Conservation (phyloP, 768 basidiomycete species). For the Mrakia frigida region DNA sequence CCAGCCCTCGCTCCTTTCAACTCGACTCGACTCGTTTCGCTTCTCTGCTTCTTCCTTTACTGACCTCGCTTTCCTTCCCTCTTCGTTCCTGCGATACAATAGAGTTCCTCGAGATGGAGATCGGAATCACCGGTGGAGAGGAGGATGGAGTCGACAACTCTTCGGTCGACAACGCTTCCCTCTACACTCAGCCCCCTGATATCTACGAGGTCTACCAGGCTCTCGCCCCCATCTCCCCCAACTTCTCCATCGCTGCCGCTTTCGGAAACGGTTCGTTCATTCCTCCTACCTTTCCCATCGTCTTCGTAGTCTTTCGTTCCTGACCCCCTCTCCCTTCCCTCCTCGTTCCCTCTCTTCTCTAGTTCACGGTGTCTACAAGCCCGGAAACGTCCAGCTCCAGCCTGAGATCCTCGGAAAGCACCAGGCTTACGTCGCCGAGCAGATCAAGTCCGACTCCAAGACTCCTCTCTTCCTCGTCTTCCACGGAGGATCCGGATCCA, state of each 20-base stretch:
- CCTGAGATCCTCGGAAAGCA: conserved; percentile 90
- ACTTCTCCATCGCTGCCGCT: conserved; percentile 92
- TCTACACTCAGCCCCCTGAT: conserved; percentile 98
- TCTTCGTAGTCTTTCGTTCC: neutral
- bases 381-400: conserved; percentile 89
- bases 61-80: neutral
- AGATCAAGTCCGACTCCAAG: conserved; percentile 54
- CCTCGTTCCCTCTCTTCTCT: neutral
- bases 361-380: conserved; percentile 43
- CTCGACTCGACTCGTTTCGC: neutral
- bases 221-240: conserved; percentile 75
- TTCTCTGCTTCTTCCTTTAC: neutral
- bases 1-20: too few species aligned
- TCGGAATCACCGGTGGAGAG: conserved; percentile 99
- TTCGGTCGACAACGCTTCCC: conserved; percentile 79
- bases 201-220: conserved; percentile 85
- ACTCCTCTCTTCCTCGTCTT: conserved; percentile 98
- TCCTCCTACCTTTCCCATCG: too few species aligned
- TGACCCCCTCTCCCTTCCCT: neutral
- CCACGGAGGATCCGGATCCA: conserved; percentile 98
- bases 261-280: conserved; percentile 86
- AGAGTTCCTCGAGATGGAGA: conserved; percentile 99
- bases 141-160: conserved; percentile 96
- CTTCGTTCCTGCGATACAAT: conserved; percentile 5
- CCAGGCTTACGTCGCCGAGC: conserved; percentile 65